Percentiles rank a stretch among this genome's conserved stretches.
Conservation (phyloP, 306 rosid species). For the Albizia julibrissin region DNA sequence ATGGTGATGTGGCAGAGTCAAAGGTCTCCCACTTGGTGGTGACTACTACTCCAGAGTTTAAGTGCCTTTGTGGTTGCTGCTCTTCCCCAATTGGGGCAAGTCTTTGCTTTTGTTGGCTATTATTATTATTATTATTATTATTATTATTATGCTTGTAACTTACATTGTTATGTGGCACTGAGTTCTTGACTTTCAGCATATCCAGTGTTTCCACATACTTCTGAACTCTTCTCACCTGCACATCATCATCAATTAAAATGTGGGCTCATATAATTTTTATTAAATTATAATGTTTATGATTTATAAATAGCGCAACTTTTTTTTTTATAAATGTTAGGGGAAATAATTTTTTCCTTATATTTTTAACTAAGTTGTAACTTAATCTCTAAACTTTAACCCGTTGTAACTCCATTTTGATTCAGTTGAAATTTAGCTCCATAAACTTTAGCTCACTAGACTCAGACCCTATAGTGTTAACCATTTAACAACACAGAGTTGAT, state of each 20-base stretch:
- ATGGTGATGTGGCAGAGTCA: constrained; percentile 56
- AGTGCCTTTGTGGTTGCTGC: constrained; percentile 50
- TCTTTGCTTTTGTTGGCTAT: constrained; percentile 43
- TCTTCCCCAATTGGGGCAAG: constrained; percentile 36
- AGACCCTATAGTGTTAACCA: no score
- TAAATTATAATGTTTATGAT: no score
- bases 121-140: no score
- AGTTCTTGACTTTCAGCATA: constrained; percentile 71
- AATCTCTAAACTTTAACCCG: no score
- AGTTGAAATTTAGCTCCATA: no score
- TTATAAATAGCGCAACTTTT: no score
- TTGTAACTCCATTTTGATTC: no score
- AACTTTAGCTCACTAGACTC: no score
- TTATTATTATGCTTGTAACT: constrained; percentile 28
- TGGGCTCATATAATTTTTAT: background rate
- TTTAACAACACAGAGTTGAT: no score
- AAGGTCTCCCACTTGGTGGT: constrained; percentile 95
- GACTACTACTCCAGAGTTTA: constrained; percentile 68
- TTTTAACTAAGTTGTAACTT: no score
- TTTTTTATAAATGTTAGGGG: no score
- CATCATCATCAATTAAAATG: constrained; percentile 22
- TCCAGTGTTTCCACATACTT: constrained; percentile 91
- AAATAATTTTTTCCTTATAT: no score
- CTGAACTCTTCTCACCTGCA: constrained; percentile 92
- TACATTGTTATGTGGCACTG: constrained; percentile 49